Conservation (phyloP, 768 basidiomycete species). For the Hemileccinum rubropunctum region DNA sequence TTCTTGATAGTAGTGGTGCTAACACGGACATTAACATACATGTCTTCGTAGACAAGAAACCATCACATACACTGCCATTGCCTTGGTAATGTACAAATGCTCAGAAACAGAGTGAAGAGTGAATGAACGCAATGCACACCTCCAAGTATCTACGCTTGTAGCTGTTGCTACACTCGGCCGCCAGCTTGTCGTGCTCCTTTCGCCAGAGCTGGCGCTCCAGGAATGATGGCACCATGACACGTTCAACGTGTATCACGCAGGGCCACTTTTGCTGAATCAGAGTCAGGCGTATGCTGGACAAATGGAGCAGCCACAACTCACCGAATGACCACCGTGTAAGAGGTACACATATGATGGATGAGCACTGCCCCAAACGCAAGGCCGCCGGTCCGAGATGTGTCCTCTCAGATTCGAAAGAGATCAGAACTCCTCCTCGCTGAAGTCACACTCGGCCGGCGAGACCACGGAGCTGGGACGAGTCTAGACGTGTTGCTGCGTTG, state of each 20-base stretch:
- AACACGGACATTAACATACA: conserved; percentile 20
- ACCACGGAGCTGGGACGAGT: conserved; percentile 84
- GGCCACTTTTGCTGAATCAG: conserved; percentile 57
- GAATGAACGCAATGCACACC: conserved; percentile 40
- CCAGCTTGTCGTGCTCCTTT: conserved; percentile 25
- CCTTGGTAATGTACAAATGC: conserved; percentile 36
- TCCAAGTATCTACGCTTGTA: conserved; percentile 82
- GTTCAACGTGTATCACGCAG: conserved; percentile 54
- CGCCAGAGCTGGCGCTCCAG: too few species aligned
- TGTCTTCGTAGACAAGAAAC: conserved; percentile 8
- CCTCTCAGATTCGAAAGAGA: conserved; percentile 77
- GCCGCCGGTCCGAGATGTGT: conserved; percentile 21
- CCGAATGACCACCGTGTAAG: conserved; percentile 53
- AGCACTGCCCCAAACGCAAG: conserved; percentile 11
- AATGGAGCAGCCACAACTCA: conserved; percentile 2
- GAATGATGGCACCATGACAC: background rate
- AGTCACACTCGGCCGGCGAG: conserved; percentile 89
- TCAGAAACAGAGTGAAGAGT: conserved; percentile 7
- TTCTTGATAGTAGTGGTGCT: conserved; percentile 75
- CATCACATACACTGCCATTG: conserved; percentile 60
- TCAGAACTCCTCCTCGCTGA: conserved; percentile 73
- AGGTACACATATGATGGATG: conserved; percentile 30
- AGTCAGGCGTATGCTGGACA: background rate
- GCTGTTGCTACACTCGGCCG: conserved; percentile 76
- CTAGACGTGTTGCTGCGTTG: conserved; percentile 50